Evolutionary conservation across 768 basidiomycete genomes (phyloP).

Genomic region (Boletus subparvulus): DNA sequence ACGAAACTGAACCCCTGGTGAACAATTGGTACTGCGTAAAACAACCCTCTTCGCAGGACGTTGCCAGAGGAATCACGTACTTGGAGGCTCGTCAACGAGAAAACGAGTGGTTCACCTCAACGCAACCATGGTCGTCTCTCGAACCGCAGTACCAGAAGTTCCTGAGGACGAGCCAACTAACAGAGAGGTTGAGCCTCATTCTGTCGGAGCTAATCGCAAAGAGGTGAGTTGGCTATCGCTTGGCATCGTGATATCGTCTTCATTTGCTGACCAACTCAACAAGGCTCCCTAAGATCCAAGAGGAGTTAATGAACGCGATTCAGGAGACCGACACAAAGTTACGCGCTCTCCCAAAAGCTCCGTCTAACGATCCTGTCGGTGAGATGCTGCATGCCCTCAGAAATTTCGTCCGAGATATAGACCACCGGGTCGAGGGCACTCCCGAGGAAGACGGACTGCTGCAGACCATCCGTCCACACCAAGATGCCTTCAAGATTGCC

Average conservation of each 20-base stretch:
- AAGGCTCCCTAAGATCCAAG: slow-evolving; percentile 63
- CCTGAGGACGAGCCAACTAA: slow-evolving; percentile 56
- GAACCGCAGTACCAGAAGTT: slow-evolving; percentile 50
- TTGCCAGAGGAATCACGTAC: slow-evolving; percentile 44
- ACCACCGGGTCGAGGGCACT: slow-evolving; percentile 49
- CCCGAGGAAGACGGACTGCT: slow-evolving; percentile 52
- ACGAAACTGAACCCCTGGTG: slow-evolving; percentile 40
- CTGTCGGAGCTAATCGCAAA: slow-evolving; percentile 63
- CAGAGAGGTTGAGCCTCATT: slow-evolving; percentile 55
- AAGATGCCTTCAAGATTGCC: slow-evolving; percentile 44
- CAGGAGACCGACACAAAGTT: slow-evolving; percentile 36
- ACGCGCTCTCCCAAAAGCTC: slow-evolving; percentile 44
- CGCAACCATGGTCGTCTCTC: slow-evolving; percentile 53
- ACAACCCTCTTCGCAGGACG: slow-evolving; percentile 32
- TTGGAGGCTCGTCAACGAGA: slow-evolving; percentile 57
- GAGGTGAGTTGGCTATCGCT: slow-evolving; percentile 39
- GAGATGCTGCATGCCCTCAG: slow-evolving; percentile 53
- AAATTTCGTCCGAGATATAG: slow-evolving; percentile 46
- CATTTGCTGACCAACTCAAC: neutral
- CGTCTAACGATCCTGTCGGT: slow-evolving; percentile 54
- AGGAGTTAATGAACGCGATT: slow-evolving; percentile 53
- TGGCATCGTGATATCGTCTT: neutral
- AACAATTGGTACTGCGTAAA: slow-evolving; percentile 42
- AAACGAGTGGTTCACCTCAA: slow-evolving; percentile 53
- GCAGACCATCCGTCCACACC: slow-evolving; percentile 52